Evolutionary conservation across 306 rosid species (phyloP).

Genomic region (Cotoneaster glaucophyllus): DNA sequence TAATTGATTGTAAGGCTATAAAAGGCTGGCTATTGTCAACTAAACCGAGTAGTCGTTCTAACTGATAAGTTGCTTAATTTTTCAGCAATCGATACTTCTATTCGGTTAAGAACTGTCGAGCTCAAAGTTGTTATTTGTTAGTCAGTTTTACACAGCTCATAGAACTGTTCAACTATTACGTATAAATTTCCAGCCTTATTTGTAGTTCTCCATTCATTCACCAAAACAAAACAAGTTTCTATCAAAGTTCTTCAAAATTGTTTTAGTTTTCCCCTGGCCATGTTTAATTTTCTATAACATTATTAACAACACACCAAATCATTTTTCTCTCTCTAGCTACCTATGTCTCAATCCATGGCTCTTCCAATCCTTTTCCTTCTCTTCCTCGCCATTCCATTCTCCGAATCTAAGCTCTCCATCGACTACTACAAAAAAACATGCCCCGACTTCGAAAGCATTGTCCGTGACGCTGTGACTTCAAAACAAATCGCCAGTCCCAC

Average conservation of each 20-base stretch:
- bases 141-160: not conserved
- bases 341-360: not conserved
- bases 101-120: not conserved
- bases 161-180: not conserved
- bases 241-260: not conserved
- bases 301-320: not conserved
- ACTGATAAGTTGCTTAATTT: not conserved
- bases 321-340: not conserved
- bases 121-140: not conserved
- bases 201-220: not conserved
- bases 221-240: not conserved
- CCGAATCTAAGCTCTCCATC: not conserved
- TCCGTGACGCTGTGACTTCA: not conserved
- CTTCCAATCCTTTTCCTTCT: not conserved
- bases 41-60: not conserved
- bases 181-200: not conserved
- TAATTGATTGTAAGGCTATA: not conserved
- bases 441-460: not conserved
- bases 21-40: not conserved
- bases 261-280: not conserved
- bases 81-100: not conserved
- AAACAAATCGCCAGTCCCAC: not conserved
- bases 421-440: constrained; percentile 2
- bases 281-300: not conserved
- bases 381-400: not conserved